phyloP scores from a whole-genome alignment of 2,329 filamentous ascomycete genomes.

The Keithomyces neogunnii region DNA sequence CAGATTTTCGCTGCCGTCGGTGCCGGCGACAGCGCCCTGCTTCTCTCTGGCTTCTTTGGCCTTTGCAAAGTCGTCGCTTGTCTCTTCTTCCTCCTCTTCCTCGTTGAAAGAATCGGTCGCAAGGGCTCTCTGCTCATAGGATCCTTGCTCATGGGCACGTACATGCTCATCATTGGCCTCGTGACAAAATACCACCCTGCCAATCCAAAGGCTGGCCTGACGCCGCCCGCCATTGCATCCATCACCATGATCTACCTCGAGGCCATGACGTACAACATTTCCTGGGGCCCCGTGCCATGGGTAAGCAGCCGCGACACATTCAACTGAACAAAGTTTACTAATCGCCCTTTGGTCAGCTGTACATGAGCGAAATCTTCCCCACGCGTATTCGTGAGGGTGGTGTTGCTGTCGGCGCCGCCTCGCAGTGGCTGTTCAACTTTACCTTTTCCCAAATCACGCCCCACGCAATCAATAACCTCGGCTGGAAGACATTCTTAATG shows the following conservation, averaged over 20 bases:
- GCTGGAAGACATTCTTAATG: conserved; percentile 34
- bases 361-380: conserved; percentile 41
- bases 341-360: conserved; percentile 22
- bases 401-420: conserved; percentile 29
- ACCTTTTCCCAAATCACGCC: conserved; percentile 37
- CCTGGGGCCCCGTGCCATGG: conserved; percentile 43
- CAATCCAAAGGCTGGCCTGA: conserved; percentile 18
- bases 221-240: conserved; percentile 34
- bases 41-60: conserved; percentile 45
- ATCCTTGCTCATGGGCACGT: conserved; percentile 39
- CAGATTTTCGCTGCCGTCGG: conserved; percentile 43
- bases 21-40: conserved; percentile 34
- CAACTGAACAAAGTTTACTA: no score
- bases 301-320: no score
- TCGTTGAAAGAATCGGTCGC: conserved; percentile 41
- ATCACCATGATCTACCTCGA: conserved; percentile 43
- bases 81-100: conserved; percentile 35
- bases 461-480: conserved; percentile 35
- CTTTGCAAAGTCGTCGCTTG: conserved; percentile 42
- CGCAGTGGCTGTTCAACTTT: conserved; percentile 40
- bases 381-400: conserved; percentile 40
- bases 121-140: conserved; percentile 38
- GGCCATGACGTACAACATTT: conserved; percentile 30
- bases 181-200: conserved; percentile 37
- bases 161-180: conserved; percentile 43